phyloP scores from a whole-genome alignment of 2,329 filamentous ascomycete species.

The Pyricularia sp. region DNA sequence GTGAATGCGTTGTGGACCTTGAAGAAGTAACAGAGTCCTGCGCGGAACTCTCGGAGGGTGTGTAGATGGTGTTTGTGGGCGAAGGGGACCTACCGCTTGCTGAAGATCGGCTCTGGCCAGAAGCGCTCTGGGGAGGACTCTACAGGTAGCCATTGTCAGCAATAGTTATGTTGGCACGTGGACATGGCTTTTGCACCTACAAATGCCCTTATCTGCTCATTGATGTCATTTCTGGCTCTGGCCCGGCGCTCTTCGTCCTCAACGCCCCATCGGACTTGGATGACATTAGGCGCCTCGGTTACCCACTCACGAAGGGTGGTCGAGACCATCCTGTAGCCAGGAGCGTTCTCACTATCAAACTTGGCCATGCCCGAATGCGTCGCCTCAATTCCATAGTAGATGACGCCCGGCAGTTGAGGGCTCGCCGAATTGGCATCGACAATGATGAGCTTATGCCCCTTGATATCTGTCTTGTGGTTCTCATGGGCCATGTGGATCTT shows the following conservation, averaged over 20 bases:
- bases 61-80: neutral
- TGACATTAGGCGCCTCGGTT: conserved; percentile 37
- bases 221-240: conserved; percentile 29
- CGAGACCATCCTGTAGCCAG: conserved; percentile 46
- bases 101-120: neutral
- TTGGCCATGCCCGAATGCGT: conserved; percentile 64
- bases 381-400: conserved; percentile 61
- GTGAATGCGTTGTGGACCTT: neutral
- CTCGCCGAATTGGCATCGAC: conserved; percentile 59
- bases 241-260: conserved; percentile 40
- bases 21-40: neutral
- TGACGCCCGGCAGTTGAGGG: conserved; percentile 55
- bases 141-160: neutral
- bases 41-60: neutral
- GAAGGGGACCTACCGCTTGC: neutral
- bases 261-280: conserved; percentile 44
- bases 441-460: conserved; percentile 43
- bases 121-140: neutral
- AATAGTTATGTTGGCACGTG: neutral
- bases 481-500: conserved; percentile 68
- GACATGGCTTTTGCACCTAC: conserved; percentile 14
- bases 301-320: conserved; percentile 38
- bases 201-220: conserved; percentile 30
- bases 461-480: conserved; percentile 56
- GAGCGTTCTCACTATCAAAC: conserved; percentile 48